Base-by-base conservation (phyloP, 2,329 filamentous ascomycete genomes). In the Fusarium albidum region DNA sequence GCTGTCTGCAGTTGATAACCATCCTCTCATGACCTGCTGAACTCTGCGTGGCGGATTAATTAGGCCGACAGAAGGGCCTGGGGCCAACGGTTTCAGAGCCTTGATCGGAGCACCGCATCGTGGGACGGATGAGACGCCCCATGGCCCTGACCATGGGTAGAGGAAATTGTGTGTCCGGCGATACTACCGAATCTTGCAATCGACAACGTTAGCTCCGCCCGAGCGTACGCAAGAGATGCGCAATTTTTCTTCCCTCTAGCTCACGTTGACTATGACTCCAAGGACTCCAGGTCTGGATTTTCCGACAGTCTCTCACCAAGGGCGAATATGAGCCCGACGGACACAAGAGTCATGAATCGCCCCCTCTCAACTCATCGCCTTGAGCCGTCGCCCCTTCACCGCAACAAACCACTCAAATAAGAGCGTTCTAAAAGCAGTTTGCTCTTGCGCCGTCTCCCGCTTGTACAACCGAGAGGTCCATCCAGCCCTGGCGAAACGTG, bases 71-170 rank as follows among this genome's bases (percentile, higher is more conserved):
- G 40, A 59, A 34, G 43, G 48, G 43, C 35, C 43, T 42, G 31
- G 38, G 50, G 44, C 49, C 50, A 55, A 49, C 47, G 39, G 64
- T 67, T 67, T 67, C 64, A 67, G 49, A 59, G 44, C 59, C 63
- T 57, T 57, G 62, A 39, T 18, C 28, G 18, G 47, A 18, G 37
- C 42, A 40, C 46, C 29, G 49, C 47, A 48, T 52, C 54, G 46
- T 64, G 45, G 54, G 46, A 57, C 50, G 21, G 55, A 53, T 57
- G 46, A 47, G 51, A 53, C 51, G 48, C 37, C 34, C 55, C 59
- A 46, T 37, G 54, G 46, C 38, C 35, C 55, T 47, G 42, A 46
- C 28, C 46, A 58, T 53, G 53, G 50, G 49, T 45, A 43, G 29
- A 43, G 64, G 60, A 67, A 59, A 67, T 67, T 67, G 52, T 57